These are phyloP conservation scores for Globisporangium splendens DNA, from an alignment of 352 stramenopile species.

Conservation along the genomic window DNA sequence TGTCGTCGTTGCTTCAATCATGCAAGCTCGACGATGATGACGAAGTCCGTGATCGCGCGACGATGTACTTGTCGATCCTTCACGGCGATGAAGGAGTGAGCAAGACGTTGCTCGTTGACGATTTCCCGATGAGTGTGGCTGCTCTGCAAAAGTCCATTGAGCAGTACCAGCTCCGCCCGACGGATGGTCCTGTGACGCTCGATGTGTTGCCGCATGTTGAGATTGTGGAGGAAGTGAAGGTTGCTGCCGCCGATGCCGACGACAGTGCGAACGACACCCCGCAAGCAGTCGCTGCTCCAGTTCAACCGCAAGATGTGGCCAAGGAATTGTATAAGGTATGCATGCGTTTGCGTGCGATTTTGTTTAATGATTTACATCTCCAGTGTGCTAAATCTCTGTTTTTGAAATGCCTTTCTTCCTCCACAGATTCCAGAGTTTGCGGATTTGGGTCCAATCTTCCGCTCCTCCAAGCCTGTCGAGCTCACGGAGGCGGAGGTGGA, in stretches of 20 bases:
- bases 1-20: slow-evolving; percentile 93
- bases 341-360: neutral
- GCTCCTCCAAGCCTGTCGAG: slow-evolving; percentile 85
- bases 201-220: slow-evolving; percentile 83
- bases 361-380: neutral
- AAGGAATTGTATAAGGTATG: slow-evolving; percentile 93
- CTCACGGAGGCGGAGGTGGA: slow-evolving; percentile 97
- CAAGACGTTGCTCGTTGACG: slow-evolving; percentile 56
- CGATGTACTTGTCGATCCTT: slow-evolving; percentile 83
- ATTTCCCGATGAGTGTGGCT: slow-evolving; percentile 72
- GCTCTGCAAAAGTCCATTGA: slow-evolving; percentile 86
- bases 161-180: slow-evolving; percentile 78
- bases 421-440: slow-evolving; percentile 93
- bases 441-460: slow-evolving; percentile 91
- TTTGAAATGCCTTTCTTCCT: no score
- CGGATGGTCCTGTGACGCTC: slow-evolving; percentile 77
- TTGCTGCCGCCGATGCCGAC: slow-evolving; percentile 27
- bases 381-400: no score
- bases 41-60: slow-evolving; percentile 93
- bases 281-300: slow-evolving; percentile 25
- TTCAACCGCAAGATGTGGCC: slow-evolving; percentile 67
- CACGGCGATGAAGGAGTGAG: slow-evolving; percentile 55
- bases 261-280: slow-evolving; percentile 26
- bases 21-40: slow-evolving; percentile 97
- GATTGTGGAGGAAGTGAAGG: slow-evolving; percentile 42